phyloP scores from a whole-genome alignment of 2,329 filamentous ascomycete species.

The Botryotinia globosa region DNA sequence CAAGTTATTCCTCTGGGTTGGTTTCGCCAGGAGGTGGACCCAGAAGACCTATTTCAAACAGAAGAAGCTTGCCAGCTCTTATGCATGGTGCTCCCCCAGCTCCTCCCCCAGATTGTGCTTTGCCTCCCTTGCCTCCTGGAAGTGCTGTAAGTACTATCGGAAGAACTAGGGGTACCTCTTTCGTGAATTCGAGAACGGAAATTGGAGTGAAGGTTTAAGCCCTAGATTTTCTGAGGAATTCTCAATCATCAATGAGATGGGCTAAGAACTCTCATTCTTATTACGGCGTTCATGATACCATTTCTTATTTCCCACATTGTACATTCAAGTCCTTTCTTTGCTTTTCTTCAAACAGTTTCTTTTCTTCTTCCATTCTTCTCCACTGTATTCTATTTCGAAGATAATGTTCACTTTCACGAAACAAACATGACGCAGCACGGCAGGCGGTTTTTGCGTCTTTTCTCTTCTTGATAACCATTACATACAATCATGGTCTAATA shows the following conservation, averaged over 20 bases:
- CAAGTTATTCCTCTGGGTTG: background rate
- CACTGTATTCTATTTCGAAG: background rate
- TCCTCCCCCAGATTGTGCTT: constrained; percentile 36
- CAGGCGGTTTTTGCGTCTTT: background rate
- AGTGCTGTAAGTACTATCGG: background rate
- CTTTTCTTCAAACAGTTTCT: background rate
- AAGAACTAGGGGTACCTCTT: background rate
- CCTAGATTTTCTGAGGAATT: background rate
- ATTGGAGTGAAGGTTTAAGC: background rate
- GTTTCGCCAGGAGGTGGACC: constrained; percentile 14
- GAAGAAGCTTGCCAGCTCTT: constrained; percentile 33
- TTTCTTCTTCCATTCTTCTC: background rate
- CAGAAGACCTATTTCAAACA: constrained; percentile 24
- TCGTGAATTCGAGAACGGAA: constrained; percentile 6
- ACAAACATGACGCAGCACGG: background rate
- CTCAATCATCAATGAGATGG: background rate
- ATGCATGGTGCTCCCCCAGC: constrained; percentile 36
- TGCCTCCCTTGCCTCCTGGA: constrained; percentile 35
- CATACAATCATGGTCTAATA: constrained; percentile 10
- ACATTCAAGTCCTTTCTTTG: background rate
- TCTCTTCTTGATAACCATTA: background rate
- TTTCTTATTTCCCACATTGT: background rate
- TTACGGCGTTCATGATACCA: constrained; percentile 8
- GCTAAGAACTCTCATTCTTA: background rate
- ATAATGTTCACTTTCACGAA: constrained; percentile 4